Base-by-base conservation (phyloP, 1,284 basidiomycete species). In the Trametes hirsuta region DNA sequence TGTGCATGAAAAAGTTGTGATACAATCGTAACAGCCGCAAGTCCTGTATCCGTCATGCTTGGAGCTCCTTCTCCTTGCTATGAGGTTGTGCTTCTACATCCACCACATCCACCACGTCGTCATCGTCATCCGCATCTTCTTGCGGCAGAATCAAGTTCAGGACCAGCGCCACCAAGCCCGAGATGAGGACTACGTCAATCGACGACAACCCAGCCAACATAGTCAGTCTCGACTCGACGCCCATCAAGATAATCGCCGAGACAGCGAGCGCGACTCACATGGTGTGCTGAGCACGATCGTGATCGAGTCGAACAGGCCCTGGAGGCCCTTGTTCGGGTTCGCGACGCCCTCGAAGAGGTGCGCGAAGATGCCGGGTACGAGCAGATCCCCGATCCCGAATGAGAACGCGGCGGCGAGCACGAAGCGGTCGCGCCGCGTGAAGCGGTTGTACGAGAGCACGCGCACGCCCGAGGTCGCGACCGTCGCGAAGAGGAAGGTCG, bases 211-310 rank as follows among this genome's bases (percentile, higher is more conserved):
- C 36, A 50, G 48, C 40, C 25, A 11, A 24, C 35, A 1, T 3
- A 50, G 45, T 48, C 53, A 64, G 39, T 68, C 3, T n/a, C 10
- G 18, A 4, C 35, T 25, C 8, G n/a, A 34, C 15, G 18, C 18
- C 18, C 18, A 18, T 18, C 18, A 18, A 18, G 18, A 47, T 37
- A 25, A 30, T 6, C 5, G 51, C 41, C 22, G 22, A 49, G 22
- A 53, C 0, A 39, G n/a, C 55, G 39, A 48, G 30, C 30, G 30
- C 30, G 18, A 74, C 88, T 76, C 72, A 91, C 90, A 92, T 46
- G 90, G 90, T 2, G 89, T 92, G 62, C 84, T 87, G 47, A 94
- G 73, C 14, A 94, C 75, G 66, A 94, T 94, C 25, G 87, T 87
- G 64, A 95, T 92, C 4, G 87, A 88, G 70, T 88, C 80, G 60